Base-by-base conservation (phyloP, 1,284 basidiomycete species). In the Ustilago curta region DNA sequence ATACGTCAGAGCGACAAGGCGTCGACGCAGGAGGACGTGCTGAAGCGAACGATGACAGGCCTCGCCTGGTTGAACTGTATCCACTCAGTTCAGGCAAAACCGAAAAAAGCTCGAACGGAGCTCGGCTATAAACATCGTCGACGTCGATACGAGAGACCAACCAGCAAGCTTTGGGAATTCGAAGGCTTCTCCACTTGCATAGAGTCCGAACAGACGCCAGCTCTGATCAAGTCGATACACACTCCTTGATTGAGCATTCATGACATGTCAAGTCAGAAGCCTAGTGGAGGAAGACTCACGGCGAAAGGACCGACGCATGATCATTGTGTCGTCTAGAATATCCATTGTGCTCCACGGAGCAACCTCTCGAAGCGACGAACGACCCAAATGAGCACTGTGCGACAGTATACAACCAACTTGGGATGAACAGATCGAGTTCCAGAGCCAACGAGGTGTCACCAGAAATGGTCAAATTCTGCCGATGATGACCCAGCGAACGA, bases 41-140 rank as follows among this genome's bases (percentile, higher is more conserved):
- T n/a, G 16, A 47, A 47, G 45, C 45, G 27, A 47, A 47, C 25
- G 27, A 32, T 47, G 45, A 45, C 44, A 45, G 44, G 44, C 44
- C 44, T 45, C 44, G 44, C 44, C 25, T 45, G 44, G 44, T 18
- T 27, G 44, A 47, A 47, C 27, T 47, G 45, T 27, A 47, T 47
- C 16, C 8, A 27, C 25, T 40, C 25, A 42, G n/a, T 40, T 40
- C 23, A 40, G 25, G 51, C 32, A 39, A 19, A 56, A 56, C 44
- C 44, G 8, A 27, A 47, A 29, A 18, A 27, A 7, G 9, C 9
- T 31, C 6, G 5, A 9, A 31, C 6, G 9, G 29, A 31, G 29
- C 29, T 31, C 29, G 29, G 29, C 29, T 31, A n/a, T n/a, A n/a
- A n/a, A 31, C 6, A 9, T 31, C 6, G 29, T 31, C 29, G 29